Base-by-base conservation (phyloP, 306 rosid genomes). In the Pyrus pyrifolia region DNA sequence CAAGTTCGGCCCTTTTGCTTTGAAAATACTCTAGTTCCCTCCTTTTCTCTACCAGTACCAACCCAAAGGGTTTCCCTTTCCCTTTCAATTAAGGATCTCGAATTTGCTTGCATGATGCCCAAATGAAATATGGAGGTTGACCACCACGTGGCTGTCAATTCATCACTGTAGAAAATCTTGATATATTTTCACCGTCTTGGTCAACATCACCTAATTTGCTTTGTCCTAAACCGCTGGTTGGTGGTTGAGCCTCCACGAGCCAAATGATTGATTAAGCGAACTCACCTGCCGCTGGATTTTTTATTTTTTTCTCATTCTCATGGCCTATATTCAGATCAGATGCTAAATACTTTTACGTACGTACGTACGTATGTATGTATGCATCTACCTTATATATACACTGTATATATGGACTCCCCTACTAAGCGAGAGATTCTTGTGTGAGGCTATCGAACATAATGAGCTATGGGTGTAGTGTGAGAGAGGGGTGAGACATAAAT, bases 1-100 rank as follows among this genome's bases (percentile, higher is more conserved):
- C 27, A 51, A 64, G 29, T 60, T 55, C 70, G 82, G 87, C 82
- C 83, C 77, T 11, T 1, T 55, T 23, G 18, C 84, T 80, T 86
- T 80, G 88, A 88, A 73, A 77, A 29, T 11, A 11, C 49, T 66
- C 44, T 59, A 25, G 12, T 73, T 30, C 33, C 75, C 49, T 22
- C 52, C 75, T 80, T 33, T 79, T 49, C 76, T 77, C 81, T 75
- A 76, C 74, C 80, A 85, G 85, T 75, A 76, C 74, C 80, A 85
- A 87, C 86, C 81, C 76, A 83, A 68, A 78, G 77, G 15, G 55
- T 21, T n/a, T 81, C 53, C 13, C 69, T 65, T 75, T 62, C 53
- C 51, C 29, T 33, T 64, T 73, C 79, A 83, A 83, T 51, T 2
- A 15, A 86, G 77, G 68, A 81, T 84, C 70, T 11, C 77, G 67